Evolutionary conservation across 2,329 filamentous ascomycete genomes (phyloP), one percentile per base, ranked within the genome.

Genomic region (Herpotrichia juniperi): DNA sequence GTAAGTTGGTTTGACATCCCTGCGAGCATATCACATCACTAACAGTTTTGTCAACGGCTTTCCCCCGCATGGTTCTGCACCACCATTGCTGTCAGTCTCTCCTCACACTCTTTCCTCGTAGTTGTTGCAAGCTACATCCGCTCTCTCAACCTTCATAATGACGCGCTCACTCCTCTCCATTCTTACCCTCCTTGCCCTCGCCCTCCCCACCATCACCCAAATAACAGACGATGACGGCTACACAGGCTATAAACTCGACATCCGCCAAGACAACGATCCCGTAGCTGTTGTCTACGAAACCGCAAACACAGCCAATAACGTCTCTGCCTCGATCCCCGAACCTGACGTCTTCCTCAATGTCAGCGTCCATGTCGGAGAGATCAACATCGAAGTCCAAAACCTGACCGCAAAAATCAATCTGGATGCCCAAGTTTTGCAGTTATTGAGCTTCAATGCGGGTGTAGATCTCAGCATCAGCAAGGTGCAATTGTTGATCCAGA

Each of bases 301-400:
- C 0, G 78, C 74, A 37, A 75, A 77, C 58, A 84, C 81, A 1
- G 63, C 72, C 1, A 78, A 78, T 42, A 77, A 71, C 39, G 61
- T 78, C 17, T 75, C 74, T 6, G 62, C 73, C 1, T 74, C 78
- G 1, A 67, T 74, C 19, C 71, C 76, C 1, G 75, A 79, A 40
- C 84, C 84, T 2, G 84, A 87, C 58, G 83, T 86, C 16, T 83
- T 81, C 57, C 79, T 87, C 47, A 86, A 86, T 59, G 84, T 84
- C 8, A 80, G 77, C 1, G 79, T 86, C 0, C 77, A 76, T 46
- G 82, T 87, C 7, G 80, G 82, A 55, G 79, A 83, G 63, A 86
- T 87, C 70, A 76, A 78, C 66, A 79, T 87, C 50, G 76, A 80
- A 43, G 84, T 86, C 11, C 75, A 82, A 53, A 85, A 86, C 61